phyloP scores from a whole-genome alignment of 805 yeast genomes.

The Tetrapisispora nanseiensis region DNA sequence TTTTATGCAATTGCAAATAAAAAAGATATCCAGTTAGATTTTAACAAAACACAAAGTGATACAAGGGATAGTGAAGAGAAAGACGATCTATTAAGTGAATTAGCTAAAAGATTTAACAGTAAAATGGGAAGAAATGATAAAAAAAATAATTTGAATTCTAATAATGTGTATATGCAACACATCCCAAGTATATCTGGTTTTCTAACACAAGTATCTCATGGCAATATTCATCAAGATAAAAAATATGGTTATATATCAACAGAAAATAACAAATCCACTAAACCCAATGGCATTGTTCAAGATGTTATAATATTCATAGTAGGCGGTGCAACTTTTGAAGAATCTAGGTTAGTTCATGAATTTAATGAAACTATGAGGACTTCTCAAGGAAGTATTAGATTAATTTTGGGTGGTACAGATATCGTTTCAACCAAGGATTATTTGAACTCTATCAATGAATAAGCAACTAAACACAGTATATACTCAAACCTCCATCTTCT shows the following conservation, averaged over 20 bases:
- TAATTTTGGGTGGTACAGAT: constrained; percentile 77
- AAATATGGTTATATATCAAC: constrained; percentile 21
- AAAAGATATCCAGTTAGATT: neutral
- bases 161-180: constrained; percentile 86
- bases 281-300: constrained; percentile 32
- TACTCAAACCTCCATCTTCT: no score
- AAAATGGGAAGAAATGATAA: constrained; percentile 26
- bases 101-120: constrained; percentile 28
- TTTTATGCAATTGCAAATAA: constrained; percentile 29
- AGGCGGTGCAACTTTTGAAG: constrained; percentile 92
- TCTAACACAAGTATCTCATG: constrained; percentile 29
- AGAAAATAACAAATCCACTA: neutral
- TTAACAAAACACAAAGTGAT: neutral
- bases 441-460: constrained; percentile 23
- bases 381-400: constrained; percentile 41
- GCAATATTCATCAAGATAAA: constrained; percentile 32
- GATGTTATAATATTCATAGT: constrained; percentile 64
- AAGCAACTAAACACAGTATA: neutral
- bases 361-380: constrained; percentile 41
- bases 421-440: constrained; percentile 38
- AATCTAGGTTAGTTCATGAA: constrained; percentile 71
- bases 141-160: constrained; percentile 32
- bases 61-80: constrained; percentile 9
- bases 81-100: constrained; percentile 26
- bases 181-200: constrained; percentile 50